A percentile compares a stretch with the other conserved stretches of the same genome.
Evolutionary conservation across 495 filamentous ascomycete species (phyloP).

Genomic region (Hypoxylon fragiforme): DNA sequence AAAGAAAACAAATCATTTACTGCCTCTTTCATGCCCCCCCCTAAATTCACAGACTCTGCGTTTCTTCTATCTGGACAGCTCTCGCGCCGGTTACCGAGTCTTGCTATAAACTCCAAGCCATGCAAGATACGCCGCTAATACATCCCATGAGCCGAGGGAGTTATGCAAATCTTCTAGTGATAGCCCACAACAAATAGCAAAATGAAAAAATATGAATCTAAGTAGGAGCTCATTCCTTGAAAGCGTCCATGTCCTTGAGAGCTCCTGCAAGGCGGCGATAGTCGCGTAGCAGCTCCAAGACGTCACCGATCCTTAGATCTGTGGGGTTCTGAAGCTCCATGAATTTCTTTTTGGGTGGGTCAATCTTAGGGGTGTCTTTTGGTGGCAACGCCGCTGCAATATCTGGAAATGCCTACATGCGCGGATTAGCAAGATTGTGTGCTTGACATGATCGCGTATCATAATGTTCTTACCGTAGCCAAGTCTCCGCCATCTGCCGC

Average conservation of each 20-base stretch:
- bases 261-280: constrained; percentile 80
- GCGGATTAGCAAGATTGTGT: constrained; percentile 8
- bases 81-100: not conserved
- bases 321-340: constrained; percentile 75
- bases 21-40: not conserved
- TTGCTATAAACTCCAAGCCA: constrained; percentile 13
- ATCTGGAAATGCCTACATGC: constrained; percentile 60
- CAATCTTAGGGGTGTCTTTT: constrained; percentile 58
- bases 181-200: not conserved
- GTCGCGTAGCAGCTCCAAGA: constrained; percentile 79
- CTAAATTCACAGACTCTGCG: not conserved
- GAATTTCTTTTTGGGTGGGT: constrained; percentile 78
- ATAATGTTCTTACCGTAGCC: constrained; percentile 46
- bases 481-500: constrained; percentile 52
- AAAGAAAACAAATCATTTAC: not conserved
- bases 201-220: not conserved
- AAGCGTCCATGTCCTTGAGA: constrained; percentile 62
- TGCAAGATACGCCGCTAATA: constrained; percentile 22
- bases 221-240: constrained; percentile 45
- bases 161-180: no score
- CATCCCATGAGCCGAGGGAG: not conserved
- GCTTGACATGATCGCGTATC: not conserved
- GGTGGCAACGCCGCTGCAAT: constrained; percentile 55
- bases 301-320: constrained; percentile 80
- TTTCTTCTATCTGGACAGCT: not conserved